phyloP scores from a whole-genome alignment of 2,329 filamentous ascomycete genomes.

The Aureobasidium sp. region DNA sequence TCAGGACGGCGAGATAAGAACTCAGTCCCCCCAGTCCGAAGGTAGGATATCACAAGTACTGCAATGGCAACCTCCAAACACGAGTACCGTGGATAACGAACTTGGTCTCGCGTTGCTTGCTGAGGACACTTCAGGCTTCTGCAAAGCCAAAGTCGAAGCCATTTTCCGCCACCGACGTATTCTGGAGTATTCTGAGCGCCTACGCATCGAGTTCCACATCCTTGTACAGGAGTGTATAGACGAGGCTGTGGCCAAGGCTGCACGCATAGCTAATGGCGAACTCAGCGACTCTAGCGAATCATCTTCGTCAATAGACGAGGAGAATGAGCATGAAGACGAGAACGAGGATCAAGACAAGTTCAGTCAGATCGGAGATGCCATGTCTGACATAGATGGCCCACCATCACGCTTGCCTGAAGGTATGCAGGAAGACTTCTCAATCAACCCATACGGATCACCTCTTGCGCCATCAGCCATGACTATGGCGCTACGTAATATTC shows the following conservation, averaged over 20 bases:
- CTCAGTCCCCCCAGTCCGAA: constrained; percentile 92
- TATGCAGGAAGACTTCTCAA: constrained; percentile 11
- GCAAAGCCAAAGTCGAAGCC: constrained; percentile 84
- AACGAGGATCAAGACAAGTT: constrained; percentile 42
- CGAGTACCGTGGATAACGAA: constrained; percentile 86
- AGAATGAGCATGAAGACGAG: constrained; percentile 29
- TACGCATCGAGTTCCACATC: constrained; percentile 86
- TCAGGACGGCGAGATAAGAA: constrained; percentile 68
- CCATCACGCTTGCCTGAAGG: constrained; percentile 1
- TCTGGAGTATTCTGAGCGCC: constrained; percentile 91
- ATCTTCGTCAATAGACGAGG: constrained; percentile 19
- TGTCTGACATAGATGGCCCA: constrained; percentile 5
- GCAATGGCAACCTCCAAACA: constrained; percentile 93
- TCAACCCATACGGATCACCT: constrained; percentile 15
- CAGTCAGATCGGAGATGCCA: neutral
- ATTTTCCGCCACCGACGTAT: constrained; percentile 87
- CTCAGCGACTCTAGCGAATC: constrained; percentile 63
- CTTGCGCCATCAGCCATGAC: constrained; percentile 52
- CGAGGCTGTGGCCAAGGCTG: constrained; percentile 82
- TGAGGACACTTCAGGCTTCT: constrained; percentile 77
- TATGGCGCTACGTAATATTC: constrained; percentile 48
- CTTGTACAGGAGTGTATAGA: constrained; percentile 94
- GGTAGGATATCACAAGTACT: constrained; percentile 88
- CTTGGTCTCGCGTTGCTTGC: constrained; percentile 83
- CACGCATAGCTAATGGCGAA: constrained; percentile 76